Evolutionary conservation across 208 protist genomes (phyloP).

Genomic region (Histomonas meleagridis): DNA sequence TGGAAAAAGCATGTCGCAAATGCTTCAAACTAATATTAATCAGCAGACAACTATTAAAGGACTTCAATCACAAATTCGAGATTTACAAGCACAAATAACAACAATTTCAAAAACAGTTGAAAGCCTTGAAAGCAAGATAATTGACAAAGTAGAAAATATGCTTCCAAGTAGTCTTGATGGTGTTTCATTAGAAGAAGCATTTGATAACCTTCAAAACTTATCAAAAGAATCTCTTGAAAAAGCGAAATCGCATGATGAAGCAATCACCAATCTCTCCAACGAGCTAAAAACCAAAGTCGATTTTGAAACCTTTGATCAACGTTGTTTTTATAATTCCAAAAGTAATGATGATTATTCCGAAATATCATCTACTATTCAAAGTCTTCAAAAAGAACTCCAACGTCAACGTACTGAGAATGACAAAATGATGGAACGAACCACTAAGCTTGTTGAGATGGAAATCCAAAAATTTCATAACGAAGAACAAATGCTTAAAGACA

Average conservation of each 20-base stretch:
- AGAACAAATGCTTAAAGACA: background rate
- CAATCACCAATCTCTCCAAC: background rate
- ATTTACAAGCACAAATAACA: background rate
- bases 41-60: background rate
- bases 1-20: background rate
- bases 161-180: background rate
- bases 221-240: background rate
- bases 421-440: background rate
- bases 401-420: background rate
- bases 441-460: background rate
- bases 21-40: background rate
- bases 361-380: background rate
- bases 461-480: background rate
- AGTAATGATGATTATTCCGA: background rate
- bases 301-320: background rate
- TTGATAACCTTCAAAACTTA: slow-evolving; percentile 16
- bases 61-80: background rate
- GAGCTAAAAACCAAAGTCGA: background rate
- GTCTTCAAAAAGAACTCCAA: slow-evolving; percentile 13
- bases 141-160: background rate
- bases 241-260: background rate
- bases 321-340: background rate
- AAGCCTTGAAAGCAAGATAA: background rate
- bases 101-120: background rate
- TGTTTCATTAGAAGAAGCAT: background rate